A percentile compares a stretch with the other conserved stretches of the same genome.
phyloP scores from a whole-genome alignment of 306 rosid species.

The Abrus precatorius region DNA sequence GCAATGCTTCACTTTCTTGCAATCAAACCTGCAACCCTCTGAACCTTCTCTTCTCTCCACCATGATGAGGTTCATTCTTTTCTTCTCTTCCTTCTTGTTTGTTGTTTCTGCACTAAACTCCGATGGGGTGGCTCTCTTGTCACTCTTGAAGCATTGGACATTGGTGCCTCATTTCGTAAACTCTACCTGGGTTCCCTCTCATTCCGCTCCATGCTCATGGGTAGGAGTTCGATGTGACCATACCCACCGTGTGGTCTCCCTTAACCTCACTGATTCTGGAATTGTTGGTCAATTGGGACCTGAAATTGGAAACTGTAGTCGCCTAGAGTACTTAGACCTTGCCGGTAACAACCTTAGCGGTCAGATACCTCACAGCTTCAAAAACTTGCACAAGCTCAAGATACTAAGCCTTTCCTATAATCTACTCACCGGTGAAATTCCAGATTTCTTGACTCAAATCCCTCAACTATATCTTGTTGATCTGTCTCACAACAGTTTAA shows the following conservation, averaged over 20 bases:
- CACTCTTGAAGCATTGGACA: conserved; percentile 67
- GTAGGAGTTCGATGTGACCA: conserved; percentile 69
- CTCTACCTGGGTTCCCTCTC: conserved; percentile 68
- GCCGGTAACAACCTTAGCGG: conserved; percentile 56
- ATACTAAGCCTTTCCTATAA: conserved; percentile 51
- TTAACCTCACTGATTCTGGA: conserved; percentile 60
- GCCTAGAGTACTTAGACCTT: conserved; percentile 59
- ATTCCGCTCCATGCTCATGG: conserved; percentile 87
- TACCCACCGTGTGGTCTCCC: conserved; percentile 55
- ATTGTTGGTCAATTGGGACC: conserved; percentile 70
- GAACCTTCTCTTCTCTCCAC: not conserved
- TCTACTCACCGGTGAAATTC: conserved; percentile 60
- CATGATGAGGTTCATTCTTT: conserved; percentile 39
- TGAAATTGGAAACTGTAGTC: conserved; percentile 62
- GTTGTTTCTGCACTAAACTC: conserved; percentile 58
- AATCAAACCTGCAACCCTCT: too few relatives aligned
- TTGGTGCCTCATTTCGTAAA: conserved; percentile 53
- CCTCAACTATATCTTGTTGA: conserved; percentile 50
- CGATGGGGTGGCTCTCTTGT: conserved; percentile 68
- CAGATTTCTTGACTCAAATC: conserved; percentile 60
- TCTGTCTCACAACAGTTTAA: conserved; percentile 59
- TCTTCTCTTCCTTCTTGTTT: conserved; percentile 39
- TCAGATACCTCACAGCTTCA: conserved; percentile 60
- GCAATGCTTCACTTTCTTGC: not conserved
- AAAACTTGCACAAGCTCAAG: conserved; percentile 46